Evolutionary conservation across 139 green algal genomes (phyloP).

Genomic region (Tetradesmus lagerheimii): DNA sequence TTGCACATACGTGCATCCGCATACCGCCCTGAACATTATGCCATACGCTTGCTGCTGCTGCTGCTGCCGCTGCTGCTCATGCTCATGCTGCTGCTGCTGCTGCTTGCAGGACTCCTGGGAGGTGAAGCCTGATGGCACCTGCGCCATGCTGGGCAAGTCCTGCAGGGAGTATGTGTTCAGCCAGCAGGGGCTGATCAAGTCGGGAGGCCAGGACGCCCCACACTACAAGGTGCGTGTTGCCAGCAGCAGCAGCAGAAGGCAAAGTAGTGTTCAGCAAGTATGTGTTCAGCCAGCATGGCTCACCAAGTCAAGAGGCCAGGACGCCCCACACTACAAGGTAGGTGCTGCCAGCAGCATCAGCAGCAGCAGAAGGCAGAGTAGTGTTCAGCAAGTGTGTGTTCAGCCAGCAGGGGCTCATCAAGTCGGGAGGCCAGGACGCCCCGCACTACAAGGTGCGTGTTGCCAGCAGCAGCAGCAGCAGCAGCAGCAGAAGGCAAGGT

Average conservation of each 20-base stretch:
- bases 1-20: too few species aligned
- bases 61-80: background rate
- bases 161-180: conserved; percentile 26
- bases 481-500: too few species aligned
- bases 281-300: background rate
- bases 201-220: background rate
- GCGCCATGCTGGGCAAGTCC: conserved; percentile 35
- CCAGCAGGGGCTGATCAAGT: conserved; percentile 8
- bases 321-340: conserved; percentile 38
- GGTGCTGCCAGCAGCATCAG: background rate
- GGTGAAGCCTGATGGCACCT: conserved; percentile 32
- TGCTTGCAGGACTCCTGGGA: conserved; percentile 38
- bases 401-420: background rate
- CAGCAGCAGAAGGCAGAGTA: background rate
- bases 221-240: conserved; percentile 19
- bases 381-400: conserved; percentile 1
- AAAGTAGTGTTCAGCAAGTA: background rate
- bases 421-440: background rate
- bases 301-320: background rate
- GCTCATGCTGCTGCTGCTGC: background rate
- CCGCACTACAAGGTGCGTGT: conserved; percentile 11
- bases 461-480: too few species aligned
- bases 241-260: background rate
- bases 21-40: background rate
- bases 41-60: background rate